Percentiles rank a stretch among this genome's conserved stretches.
Conservation (phyloP, 2,329 filamentous ascomycete genomes). For the Colletotrichum paranaense region DNA sequence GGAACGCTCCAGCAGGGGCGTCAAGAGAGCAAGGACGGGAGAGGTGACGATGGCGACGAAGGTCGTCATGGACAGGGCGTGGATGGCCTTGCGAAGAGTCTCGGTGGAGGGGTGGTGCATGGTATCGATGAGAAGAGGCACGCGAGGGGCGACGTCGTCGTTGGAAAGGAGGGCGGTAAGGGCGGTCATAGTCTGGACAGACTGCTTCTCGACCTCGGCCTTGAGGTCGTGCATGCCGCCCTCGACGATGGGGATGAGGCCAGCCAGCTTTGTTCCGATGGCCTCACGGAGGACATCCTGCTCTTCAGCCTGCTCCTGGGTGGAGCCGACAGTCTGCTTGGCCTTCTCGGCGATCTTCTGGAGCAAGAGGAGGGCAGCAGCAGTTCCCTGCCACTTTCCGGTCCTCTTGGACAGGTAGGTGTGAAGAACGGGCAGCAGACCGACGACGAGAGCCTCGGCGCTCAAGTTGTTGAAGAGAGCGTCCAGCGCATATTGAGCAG, state of each 20-base stretch:
- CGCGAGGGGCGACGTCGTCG: slow-evolving; percentile 93
- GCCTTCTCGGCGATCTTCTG: slow-evolving; percentile 97
- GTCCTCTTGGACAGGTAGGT: slow-evolving; percentile 84
- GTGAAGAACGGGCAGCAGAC: slow-evolving; percentile 80
- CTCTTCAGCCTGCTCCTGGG: slow-evolving; percentile 84
- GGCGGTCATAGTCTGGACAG: slow-evolving; percentile 91
- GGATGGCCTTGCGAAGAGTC: slow-evolving; percentile 93
- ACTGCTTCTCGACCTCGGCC: slow-evolving; percentile 86
- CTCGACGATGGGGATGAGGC: slow-evolving; percentile 91
- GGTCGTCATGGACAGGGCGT: slow-evolving; percentile 96
- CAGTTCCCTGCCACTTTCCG: slow-evolving; percentile 97
- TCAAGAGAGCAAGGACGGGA: slow-evolving; percentile 92
- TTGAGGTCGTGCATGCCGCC: slow-evolving; percentile 97
- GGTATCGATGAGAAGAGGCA: slow-evolving; percentile 91
- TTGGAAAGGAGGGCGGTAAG: slow-evolving; percentile 92
- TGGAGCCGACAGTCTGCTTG: slow-evolving; percentile 81
- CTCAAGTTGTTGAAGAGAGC: slow-evolving; percentile 83
- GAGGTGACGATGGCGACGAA: slow-evolving; percentile 97
- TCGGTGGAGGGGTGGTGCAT: slow-evolving; percentile 94
- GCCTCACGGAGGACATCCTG: slow-evolving; percentile 91
- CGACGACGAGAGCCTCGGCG: slow-evolving; percentile 84
- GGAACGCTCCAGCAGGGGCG: slow-evolving; percentile 92
- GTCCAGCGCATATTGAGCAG: slow-evolving; percentile 93
- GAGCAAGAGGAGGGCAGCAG: slow-evolving; percentile 85
- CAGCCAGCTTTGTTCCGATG: slow-evolving; percentile 89